phyloP scores from a whole-genome alignment of 2,329 filamentous ascomycete genomes.

The Colletotrichum sansevieriae region DNA sequence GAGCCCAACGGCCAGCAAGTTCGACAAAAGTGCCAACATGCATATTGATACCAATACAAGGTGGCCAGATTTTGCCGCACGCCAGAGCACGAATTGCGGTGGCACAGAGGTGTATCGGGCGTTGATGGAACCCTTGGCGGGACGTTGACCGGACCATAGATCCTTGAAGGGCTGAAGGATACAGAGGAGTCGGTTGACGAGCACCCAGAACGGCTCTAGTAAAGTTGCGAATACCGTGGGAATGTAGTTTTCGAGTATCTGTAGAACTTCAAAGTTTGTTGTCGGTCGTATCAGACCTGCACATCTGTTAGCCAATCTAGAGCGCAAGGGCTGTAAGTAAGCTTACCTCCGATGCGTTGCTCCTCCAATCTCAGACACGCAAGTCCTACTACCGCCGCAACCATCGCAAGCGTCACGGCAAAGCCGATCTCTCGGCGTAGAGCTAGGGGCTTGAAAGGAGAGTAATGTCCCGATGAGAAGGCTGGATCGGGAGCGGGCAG shows the following conservation, averaged over 20 bases:
- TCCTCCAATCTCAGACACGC: constrained; percentile 42
- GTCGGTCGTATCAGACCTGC: constrained; percentile 51
- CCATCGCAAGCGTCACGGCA: constrained; percentile 13
- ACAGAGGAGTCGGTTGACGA: constrained; percentile 66
- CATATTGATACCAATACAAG: constrained; percentile 62
- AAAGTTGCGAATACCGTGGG: constrained; percentile 68
- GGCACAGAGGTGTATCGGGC: constrained; percentile 66
- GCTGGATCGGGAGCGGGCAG: background rate
- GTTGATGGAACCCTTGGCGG: constrained; percentile 54
- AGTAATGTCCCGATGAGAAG: constrained; percentile 33
- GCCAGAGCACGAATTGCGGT: constrained; percentile 63
- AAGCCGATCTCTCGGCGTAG: constrained; percentile 19
- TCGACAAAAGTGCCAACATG: constrained; percentile 60
- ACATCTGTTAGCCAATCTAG: background rate
- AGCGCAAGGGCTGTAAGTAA: background rate
- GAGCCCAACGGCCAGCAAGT: constrained; percentile 66
- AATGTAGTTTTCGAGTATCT: constrained; percentile 61
- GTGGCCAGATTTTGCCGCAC: constrained; percentile 60
- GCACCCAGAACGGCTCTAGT: constrained; percentile 68
- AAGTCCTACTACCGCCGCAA: constrained; percentile 21
- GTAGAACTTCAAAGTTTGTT: constrained; percentile 50
- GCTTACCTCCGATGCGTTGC: constrained; percentile 28
- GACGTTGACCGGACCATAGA: constrained; percentile 54
- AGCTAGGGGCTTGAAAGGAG: constrained; percentile 25
- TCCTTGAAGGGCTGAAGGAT: constrained; percentile 67